These are phyloP conservation scores for Globisporangium perplexum DNA, from an alignment of 352 stramenopile species.

Conservation along the genomic window DNA sequence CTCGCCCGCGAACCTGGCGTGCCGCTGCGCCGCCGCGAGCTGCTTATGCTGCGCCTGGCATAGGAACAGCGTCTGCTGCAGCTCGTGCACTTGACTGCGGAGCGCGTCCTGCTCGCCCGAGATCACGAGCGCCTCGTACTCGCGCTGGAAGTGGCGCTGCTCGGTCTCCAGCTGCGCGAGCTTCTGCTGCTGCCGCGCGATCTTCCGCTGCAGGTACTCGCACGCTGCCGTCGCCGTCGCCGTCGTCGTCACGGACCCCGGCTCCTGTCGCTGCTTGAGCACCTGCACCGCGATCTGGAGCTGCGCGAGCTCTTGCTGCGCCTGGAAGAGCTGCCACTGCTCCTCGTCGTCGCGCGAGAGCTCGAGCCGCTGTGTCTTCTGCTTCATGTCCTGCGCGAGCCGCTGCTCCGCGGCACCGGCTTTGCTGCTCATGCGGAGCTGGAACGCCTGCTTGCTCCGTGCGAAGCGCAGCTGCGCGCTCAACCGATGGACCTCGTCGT, in stretches of 20 bases:
- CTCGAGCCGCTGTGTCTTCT: conserved; percentile 29
- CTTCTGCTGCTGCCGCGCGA: conserved; percentile 36
- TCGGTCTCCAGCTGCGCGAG: conserved; percentile 30
- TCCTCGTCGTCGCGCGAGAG: conserved; percentile 51
- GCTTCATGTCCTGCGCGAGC: conserved; percentile 29
- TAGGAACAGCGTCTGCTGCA: conserved; percentile 65
- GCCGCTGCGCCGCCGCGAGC: conserved; percentile 30
- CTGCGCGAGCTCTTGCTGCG: conserved; percentile 50
- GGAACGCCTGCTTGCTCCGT: conserved; percentile 42
- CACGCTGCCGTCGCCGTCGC: conserved; percentile 18
- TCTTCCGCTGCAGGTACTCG: conserved; percentile 46
- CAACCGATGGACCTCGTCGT: conserved; percentile 25
- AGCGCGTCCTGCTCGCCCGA: conserved; percentile 42
- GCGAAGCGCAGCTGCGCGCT: conserved; percentile 38
- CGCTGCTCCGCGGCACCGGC: conserved; percentile 11
- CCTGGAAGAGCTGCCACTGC: conserved; percentile 44
- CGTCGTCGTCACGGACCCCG: neutral
- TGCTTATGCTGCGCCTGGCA: conserved; percentile 52
- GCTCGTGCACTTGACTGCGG: conserved; percentile 49
- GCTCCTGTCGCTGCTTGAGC: conserved; percentile 15
- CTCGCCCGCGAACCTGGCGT: conserved; percentile 24
- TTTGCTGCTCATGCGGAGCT: conserved; percentile 33
- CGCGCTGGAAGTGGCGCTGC: conserved; percentile 15
- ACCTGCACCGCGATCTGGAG: conserved; percentile 51
- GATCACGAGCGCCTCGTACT: conserved; percentile 37